Conservation (phyloP, 2,329 filamentous ascomycete genomes). For the Fusarium penzigii region DNA sequence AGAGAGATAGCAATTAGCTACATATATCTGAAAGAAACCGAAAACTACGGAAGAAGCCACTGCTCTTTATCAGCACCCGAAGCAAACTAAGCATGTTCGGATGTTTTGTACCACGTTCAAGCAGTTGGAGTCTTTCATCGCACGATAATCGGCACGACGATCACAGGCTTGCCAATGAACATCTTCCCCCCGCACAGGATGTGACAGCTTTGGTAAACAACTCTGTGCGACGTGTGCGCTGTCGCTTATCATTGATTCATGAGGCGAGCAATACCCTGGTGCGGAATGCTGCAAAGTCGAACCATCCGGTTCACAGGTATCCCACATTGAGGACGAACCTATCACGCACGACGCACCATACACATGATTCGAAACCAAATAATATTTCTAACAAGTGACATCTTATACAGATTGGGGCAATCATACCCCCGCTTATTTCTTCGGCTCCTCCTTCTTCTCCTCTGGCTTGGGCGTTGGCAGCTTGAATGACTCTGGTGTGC, state of each 20-base stretch:
- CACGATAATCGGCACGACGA: slow-evolving; percentile 25
- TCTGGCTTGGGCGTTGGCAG: slow-evolving; percentile 94
- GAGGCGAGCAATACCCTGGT: slow-evolving; percentile 7
- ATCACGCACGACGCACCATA: slow-evolving; percentile 7
- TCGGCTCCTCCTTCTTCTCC: slow-evolving; percentile 83
- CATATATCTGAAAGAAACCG: background rate
- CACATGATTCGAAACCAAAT: slow-evolving; percentile 26
- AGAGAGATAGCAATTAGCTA: background rate
- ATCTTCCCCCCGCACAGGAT: slow-evolving; percentile 14
- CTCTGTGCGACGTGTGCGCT: slow-evolving; percentile 17
- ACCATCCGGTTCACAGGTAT: slow-evolving; percentile 7
- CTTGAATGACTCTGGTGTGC: slow-evolving; percentile 86
- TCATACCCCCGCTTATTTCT: slow-evolving; percentile 67
- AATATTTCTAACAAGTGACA: slow-evolving; percentile 34
- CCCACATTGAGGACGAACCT: background rate
- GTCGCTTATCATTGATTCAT: slow-evolving; percentile 13
- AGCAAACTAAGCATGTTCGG: slow-evolving; percentile 16
- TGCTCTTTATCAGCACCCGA: background rate
- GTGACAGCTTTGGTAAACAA: slow-evolving; percentile 12
- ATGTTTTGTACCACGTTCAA: slow-evolving; percentile 12
- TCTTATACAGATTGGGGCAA: slow-evolving; percentile 33
- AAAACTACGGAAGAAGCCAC: background rate
- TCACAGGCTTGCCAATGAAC: slow-evolving; percentile 25
- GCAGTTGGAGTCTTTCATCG: slow-evolving; percentile 6
- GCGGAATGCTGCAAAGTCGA: slow-evolving; percentile 6